These are phyloP conservation scores for Suillus alpinus DNA, from an alignment of 768 basidiomycete species.

Conservation along the genomic window DNA sequence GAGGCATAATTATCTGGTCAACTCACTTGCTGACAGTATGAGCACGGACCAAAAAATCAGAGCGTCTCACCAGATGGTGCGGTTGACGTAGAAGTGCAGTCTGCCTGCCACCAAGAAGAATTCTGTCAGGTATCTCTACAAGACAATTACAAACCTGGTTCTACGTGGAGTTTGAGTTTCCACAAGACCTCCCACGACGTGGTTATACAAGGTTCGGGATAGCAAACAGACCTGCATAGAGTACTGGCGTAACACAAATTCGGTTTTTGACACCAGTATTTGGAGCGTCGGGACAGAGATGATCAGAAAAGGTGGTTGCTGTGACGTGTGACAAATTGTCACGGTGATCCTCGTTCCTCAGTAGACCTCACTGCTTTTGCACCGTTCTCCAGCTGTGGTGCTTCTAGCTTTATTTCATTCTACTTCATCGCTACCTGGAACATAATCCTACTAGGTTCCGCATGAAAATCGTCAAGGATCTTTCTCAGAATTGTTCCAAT, in stretches of 20 bases:
- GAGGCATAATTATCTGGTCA: not conserved
- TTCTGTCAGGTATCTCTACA: not conserved
- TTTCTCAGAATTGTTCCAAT: constrained; percentile 10
- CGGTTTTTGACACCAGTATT: not conserved
- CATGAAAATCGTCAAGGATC: constrained; percentile 16
- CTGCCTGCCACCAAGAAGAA: not conserved
- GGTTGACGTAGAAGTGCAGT: not conserved
- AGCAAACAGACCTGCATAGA: too few relatives aligned
- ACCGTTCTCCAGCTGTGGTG: constrained; percentile 3
- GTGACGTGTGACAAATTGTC: constrained; percentile 17
- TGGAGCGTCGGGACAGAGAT: constrained; percentile 2
- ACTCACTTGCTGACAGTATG: too few relatives aligned
- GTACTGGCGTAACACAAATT: not conserved
- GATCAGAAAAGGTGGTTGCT: constrained; percentile 16
- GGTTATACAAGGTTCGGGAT: not conserved
- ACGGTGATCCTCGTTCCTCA: constrained; percentile 17
- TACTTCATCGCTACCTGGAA: constrained; percentile 2
- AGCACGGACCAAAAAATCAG: too few relatives aligned
- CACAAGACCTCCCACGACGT: not conserved
- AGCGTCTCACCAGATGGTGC: too few relatives aligned
- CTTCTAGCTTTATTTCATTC: constrained; percentile 1
- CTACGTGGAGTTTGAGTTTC: not conserved
- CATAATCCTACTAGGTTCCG: constrained; percentile 11
- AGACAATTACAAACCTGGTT: not conserved
- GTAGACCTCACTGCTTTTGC: constrained; percentile 7